Percentiles rank a stretch among this genome's conserved stretches.
These are phyloP conservation scores for Samsoniella hepiali DNA, from an alignment of 2,329 filamentous ascomycete species.

Conservation along the genomic window DNA sequence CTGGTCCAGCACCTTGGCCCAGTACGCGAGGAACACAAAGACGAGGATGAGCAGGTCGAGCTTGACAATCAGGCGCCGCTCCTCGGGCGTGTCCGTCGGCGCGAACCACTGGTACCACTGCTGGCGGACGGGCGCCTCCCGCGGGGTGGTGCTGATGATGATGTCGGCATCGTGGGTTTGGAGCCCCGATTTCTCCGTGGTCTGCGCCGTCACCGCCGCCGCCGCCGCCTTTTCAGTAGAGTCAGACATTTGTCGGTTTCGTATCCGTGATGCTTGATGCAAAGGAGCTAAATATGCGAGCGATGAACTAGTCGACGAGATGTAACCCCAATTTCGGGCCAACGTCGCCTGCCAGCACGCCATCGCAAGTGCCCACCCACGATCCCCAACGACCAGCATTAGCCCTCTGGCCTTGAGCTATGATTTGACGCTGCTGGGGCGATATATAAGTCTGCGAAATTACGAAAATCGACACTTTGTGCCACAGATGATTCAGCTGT, in stretches of 20 bases:
- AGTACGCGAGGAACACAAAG: slow-evolving; percentile 54
- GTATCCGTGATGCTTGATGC: neutral
- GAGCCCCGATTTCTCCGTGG: neutral
- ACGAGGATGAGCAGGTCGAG: slow-evolving; percentile 55
- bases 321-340: neutral
- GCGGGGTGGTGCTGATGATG: neutral
- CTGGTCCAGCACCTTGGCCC: slow-evolving; percentile 49
- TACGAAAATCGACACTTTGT: no score
- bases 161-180: neutral
- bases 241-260: neutral
- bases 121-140: slow-evolving; percentile 18
- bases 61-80: slow-evolving; percentile 46
- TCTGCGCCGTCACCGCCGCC: neutral
- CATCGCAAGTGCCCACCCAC: slow-evolving; percentile 3
- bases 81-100: slow-evolving; percentile 40
- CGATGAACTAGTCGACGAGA: neutral
- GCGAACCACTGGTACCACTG: slow-evolving; percentile 47
- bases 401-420: no score
- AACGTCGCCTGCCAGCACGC: slow-evolving; percentile 1
- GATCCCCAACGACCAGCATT: neutral
- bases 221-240: neutral
- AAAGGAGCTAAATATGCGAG: neutral
- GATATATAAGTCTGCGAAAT: no score
- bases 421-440: no score
- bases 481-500: no score